Evolutionary conservation across 805 yeast genomes (phyloP).

Genomic region (Hanseniaspora valbyensis): DNA sequence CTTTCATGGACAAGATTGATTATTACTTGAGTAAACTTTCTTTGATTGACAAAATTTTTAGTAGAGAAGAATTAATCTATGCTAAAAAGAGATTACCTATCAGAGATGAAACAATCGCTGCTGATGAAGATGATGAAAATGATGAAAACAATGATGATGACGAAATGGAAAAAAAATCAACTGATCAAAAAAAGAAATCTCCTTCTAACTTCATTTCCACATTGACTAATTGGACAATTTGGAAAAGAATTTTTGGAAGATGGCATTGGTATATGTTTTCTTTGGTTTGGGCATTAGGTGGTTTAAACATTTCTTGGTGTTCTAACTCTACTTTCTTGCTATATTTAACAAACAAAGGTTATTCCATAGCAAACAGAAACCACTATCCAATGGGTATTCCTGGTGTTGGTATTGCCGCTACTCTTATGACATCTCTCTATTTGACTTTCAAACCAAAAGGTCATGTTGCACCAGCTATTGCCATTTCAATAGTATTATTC

Average conservation of each 20-base stretch:
- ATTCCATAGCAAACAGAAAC: constrained; percentile 37
- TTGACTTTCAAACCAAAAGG: constrained; percentile 34
- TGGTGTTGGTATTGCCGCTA: constrained; percentile 41
- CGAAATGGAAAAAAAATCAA: no score
- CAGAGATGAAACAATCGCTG: constrained; percentile 29
- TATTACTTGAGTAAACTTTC: constrained; percentile 18
- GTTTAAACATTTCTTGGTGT: constrained; percentile 38
- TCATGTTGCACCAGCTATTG: constrained; percentile 43
- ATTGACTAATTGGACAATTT: constrained; percentile 28
- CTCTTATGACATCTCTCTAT: constrained; percentile 35
- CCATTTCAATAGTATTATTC: constrained; percentile 35
- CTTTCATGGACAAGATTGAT: constrained; percentile 15
- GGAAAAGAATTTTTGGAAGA: constrained; percentile 37
- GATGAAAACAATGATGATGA: no score
- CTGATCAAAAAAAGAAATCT: no score
- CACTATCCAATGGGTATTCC: constrained; percentile 47
- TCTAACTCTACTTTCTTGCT: constrained; percentile 39
- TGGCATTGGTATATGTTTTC: constrained; percentile 53
- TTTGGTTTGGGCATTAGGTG: constrained; percentile 42
- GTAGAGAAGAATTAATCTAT: constrained; percentile 32
- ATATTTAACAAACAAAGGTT: constrained; percentile 35
- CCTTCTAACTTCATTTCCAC: constrained; percentile 2
- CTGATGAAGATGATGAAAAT: constrained; percentile 16
- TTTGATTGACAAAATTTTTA: constrained; percentile 30
- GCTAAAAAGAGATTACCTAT: constrained; percentile 37